Evolutionary conservation across 2,329 filamentous ascomycete genomes (phyloP).

Genomic region (Fusarium foetens): DNA sequence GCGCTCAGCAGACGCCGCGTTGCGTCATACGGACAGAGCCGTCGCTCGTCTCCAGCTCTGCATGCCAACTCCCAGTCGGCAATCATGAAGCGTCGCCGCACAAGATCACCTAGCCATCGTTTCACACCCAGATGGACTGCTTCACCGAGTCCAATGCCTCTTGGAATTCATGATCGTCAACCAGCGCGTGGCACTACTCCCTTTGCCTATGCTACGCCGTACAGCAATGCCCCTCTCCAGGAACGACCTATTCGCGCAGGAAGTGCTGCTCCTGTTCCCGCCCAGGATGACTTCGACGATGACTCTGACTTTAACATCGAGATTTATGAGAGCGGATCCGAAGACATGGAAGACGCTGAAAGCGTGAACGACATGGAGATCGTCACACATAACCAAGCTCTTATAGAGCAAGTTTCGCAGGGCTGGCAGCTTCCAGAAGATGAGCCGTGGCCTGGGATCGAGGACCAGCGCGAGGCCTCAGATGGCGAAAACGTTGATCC

Average conservation of each 20-base stretch:
- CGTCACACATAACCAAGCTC: conserved; percentile 41
- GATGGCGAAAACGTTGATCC: conserved; percentile 65
- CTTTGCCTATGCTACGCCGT: conserved; percentile 79
- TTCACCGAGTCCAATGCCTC: conserved; percentile 57
- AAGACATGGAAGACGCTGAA: conserved; percentile 47
- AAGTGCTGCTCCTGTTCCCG: conserved; percentile 44
- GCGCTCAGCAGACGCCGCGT: conserved; percentile 57
- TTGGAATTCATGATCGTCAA: conserved; percentile 49
- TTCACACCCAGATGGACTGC: conserved; percentile 67
- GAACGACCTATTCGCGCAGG: conserved; percentile 50
- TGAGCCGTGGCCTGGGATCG: conserved; percentile 66
- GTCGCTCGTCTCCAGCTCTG: conserved; percentile 48
- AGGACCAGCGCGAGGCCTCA: conserved; percentile 58
- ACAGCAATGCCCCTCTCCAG: conserved; percentile 68
- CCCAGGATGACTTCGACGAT: conserved; percentile 49
- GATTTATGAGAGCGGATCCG: conserved; percentile 50
- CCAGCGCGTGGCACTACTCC: conserved; percentile 61
- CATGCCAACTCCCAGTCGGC: conserved; percentile 44
- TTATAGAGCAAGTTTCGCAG: conserved; percentile 40
- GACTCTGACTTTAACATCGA: conserved; percentile 53
- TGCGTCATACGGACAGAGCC: conserved; percentile 54
- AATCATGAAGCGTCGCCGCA: conserved; percentile 61
- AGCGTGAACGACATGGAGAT: conserved; percentile 43
- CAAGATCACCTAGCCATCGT: conserved; percentile 66
- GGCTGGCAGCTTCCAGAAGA: conserved; percentile 59